Evolutionary conservation across 1,284 basidiomycete genomes (phyloP).

Genomic region (Serendipita sp.): DNA sequence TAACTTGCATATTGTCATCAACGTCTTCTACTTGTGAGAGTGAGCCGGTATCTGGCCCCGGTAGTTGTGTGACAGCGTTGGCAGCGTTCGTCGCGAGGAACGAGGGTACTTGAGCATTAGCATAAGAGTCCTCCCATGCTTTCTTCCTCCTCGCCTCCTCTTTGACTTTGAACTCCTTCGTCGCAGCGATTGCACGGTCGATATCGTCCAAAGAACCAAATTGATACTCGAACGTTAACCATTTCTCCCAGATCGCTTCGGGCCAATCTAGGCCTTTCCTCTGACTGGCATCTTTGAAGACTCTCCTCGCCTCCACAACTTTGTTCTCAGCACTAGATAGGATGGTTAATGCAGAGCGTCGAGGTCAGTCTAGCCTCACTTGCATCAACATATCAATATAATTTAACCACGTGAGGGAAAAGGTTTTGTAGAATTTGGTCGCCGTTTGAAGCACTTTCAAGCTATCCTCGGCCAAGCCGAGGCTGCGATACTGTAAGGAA

Average conservation of each 20-base stretch:
- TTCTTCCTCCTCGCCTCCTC: conserved; percentile 21
- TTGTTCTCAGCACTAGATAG: conserved; percentile 38
- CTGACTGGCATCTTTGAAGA: conserved; percentile 48
- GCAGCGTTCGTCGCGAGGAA: background rate
- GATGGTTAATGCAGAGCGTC: background rate
- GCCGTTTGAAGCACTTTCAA: conserved; percentile 48
- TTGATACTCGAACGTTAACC: conserved; percentile 72
- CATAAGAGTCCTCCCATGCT: conserved; percentile 26
- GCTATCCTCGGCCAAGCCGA: conserved; percentile 37
- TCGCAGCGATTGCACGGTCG: conserved; percentile 51
- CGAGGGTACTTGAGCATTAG: conserved; percentile 25
- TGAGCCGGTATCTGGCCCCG: conserved; percentile 14
- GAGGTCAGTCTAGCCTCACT: conserved; percentile 17
- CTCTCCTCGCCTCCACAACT: conserved; percentile 44
- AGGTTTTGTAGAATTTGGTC: conserved; percentile 49
- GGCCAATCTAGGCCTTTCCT: conserved; percentile 76
- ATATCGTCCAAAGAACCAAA: conserved; percentile 62
- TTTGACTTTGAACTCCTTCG: conserved; percentile 25
- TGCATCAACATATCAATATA: conserved; percentile 58
- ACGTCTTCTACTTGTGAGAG: background rate
- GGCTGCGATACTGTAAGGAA: conserved; percentile 29
- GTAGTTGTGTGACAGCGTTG: conserved; percentile 17
- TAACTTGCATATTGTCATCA: conserved; percentile 22
- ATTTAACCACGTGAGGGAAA: conserved; percentile 52
- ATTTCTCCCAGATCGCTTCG: conserved; percentile 80